Evolutionary conservation across 495 filamentous ascomycete genomes (phyloP), one percentile per base, ranked within the genome.

Genomic region (Echria macrotheca): DNA sequence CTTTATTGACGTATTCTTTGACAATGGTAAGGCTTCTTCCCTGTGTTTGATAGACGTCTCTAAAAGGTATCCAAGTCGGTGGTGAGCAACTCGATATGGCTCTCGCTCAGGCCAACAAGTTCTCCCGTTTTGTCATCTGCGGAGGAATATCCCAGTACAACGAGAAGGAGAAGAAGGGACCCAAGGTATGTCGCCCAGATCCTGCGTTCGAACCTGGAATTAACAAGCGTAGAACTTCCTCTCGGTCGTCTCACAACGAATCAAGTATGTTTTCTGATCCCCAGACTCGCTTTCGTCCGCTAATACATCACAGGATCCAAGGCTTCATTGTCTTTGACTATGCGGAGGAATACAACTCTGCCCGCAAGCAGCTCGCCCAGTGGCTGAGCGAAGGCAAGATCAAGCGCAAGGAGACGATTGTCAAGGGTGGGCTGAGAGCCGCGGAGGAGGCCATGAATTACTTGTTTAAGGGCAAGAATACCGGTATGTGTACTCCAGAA

Each of bases 291-390:
- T 24, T n/a, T 41, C 11, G 6, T 31, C 4, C 24, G 10, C 31
- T 52, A 18, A 35, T 22, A 12, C 7, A 5, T 21, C 8, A 56
- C 64, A 68, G 53, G 47, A 74, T 85, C 55, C 69, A 76, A 50
- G 84, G 85, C 0, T 84, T 89, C 65, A 78, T 86, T 40, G 68
- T 82, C 21, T 55, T 73, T 9, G 83, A 87, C 62, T 75, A 67
- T 53, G 44, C 53, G 8, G 36, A 60, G 6, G 67, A 78, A 31
- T 65, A 63, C 40, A 19, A 55, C 5, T 60, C 62, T 29, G 72
- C 78, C 2, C 58, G 58, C 12, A 53, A 69, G 51, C 69, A 78
- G 49, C 58, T 82, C 1, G 70, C 70, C 26, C 64, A 71, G 52
- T 80, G 72, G 70, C 58, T 78, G 45, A 54, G 49, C 1, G 73